These are phyloP conservation scores for Arabidopsis lyrata DNA, from an alignment of 441 rosid genomes.

Conservation along the genomic window DNA sequence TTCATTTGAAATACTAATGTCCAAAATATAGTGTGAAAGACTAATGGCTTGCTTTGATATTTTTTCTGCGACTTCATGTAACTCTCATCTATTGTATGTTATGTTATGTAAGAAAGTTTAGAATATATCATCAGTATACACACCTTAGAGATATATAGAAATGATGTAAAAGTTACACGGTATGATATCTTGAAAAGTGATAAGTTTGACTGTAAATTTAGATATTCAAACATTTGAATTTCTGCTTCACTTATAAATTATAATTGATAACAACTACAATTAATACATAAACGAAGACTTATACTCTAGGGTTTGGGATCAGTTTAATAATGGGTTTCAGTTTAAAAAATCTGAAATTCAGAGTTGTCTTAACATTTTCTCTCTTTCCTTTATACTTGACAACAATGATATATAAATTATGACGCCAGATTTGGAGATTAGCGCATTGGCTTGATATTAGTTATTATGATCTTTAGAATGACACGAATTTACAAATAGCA, in stretches of 20 bases:
- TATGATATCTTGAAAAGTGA: background rate
- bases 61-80: background rate
- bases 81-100: background rate
- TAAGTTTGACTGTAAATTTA: background rate
- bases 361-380: background rate
- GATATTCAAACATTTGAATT: background rate
- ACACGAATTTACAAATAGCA: constrained; percentile 31
- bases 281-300: background rate
- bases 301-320: background rate
- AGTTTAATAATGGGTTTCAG: background rate
- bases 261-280: background rate
- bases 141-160: background rate
- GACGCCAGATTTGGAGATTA: constrained; percentile 7
- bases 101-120: background rate
- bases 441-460: background rate
- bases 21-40: background rate
- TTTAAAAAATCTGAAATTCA: background rate
- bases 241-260: constrained; percentile 30
- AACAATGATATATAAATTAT: background rate
- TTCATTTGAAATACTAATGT: background rate
- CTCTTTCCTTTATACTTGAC: background rate
- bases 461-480: constrained; percentile 20
- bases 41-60: background rate
- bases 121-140: too few relatives aligned
- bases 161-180: background rate